Base-by-base conservation (phyloP, 2,329 filamentous ascomycete genomes). In the Colletotrichum liriopes region DNA sequence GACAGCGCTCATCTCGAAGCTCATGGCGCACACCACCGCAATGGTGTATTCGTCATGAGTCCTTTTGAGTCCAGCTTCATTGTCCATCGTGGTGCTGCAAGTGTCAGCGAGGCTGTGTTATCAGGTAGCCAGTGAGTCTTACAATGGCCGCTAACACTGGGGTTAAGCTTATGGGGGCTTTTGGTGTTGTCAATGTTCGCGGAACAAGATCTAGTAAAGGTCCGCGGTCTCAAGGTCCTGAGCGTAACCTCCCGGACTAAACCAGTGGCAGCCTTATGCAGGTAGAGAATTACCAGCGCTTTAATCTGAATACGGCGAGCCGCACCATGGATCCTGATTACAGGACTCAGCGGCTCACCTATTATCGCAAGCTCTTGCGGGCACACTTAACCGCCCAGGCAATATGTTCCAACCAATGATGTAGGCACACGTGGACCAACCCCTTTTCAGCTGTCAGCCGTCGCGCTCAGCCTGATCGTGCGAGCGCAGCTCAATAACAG, bases 1-100 rank as follows among this genome's bases (percentile, higher is more conserved):
- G 51, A 78, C 71, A 12, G 79, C 78, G 60, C 72, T 78, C 75
- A 77, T 77, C 63, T 79, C 77, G 49, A 78, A 76, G 20, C 74
- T 66, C 16, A 77, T 72, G 32, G 77, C 75, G 65, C 75, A 77
- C 6, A 79, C 70, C 3, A 79, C 64, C 12, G 75, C 77, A 23
- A 78, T 73, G 7, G 65, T 77, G 59, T 51, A 51, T 51, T 51
- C 86, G 18, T 84, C 77, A 65, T 29, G 47, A 74, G 2, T 29
- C 49, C 26, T 7, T 23, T 12, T 23, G 5, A 2, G 16, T 18
- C 23, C 29, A 11, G 49, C 23, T 9, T 51, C 5, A 18, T 18
- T 18, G 5, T 2, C 5, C 49, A 51, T 51, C 23, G 16, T 51
- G 49, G 29, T 2, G 5, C 12, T 51, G 6, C 2, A 51, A 6